Conservation (phyloP, 495 filamentous ascomycete genomes). For the Massariosphaeria phaeospora region DNA sequence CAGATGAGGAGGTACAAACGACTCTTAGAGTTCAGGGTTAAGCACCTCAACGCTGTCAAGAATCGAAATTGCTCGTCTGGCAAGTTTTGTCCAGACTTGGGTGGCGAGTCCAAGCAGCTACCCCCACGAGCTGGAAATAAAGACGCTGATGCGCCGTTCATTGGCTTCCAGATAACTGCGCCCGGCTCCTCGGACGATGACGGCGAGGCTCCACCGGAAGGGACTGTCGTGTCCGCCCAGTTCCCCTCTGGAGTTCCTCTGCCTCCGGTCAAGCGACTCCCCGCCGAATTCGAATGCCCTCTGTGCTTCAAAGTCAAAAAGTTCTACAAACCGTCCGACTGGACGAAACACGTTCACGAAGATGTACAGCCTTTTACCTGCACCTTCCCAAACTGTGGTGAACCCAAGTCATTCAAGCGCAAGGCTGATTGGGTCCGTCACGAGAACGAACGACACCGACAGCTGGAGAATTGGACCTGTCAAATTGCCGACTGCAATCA, state of each 20-base stretch:
- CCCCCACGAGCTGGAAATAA: slow-evolving; percentile 43
- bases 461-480: slow-evolving; percentile 91
- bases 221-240: slow-evolving; percentile 59
- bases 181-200: slow-evolving; percentile 53
- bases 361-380: slow-evolving; percentile 95
- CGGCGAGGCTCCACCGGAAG: slow-evolving; percentile 58
- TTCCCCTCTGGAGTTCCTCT: slow-evolving; percentile 80
- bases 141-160: slow-evolving; percentile 39
- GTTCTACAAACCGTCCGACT: slow-evolving; percentile 92
- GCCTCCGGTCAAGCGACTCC: slow-evolving; percentile 72
- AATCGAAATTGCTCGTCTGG: slow-evolving; percentile 55
- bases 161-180: slow-evolving; percentile 49
- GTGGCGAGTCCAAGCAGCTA: slow-evolving; percentile 53
- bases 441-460: slow-evolving; percentile 88
- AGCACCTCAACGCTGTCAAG: slow-evolving; percentile 57
- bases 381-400: slow-evolving; percentile 77
- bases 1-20: slow-evolving; percentile 75
- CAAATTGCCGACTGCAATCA: slow-evolving; percentile 75
- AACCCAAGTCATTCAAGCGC: slow-evolving; percentile 92
- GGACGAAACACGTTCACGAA: slow-evolving; percentile 97
- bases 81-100: slow-evolving; percentile 58
- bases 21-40: slow-evolving; percentile 65
- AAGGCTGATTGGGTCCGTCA: slow-evolving; percentile 98
- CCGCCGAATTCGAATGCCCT: slow-evolving; percentile 88
- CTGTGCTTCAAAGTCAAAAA: slow-evolving; percentile 87